phyloP scores from a whole-genome alignment of 2,329 filamentous ascomycete genomes.

The Akanthomyces uredinophilus region DNA sequence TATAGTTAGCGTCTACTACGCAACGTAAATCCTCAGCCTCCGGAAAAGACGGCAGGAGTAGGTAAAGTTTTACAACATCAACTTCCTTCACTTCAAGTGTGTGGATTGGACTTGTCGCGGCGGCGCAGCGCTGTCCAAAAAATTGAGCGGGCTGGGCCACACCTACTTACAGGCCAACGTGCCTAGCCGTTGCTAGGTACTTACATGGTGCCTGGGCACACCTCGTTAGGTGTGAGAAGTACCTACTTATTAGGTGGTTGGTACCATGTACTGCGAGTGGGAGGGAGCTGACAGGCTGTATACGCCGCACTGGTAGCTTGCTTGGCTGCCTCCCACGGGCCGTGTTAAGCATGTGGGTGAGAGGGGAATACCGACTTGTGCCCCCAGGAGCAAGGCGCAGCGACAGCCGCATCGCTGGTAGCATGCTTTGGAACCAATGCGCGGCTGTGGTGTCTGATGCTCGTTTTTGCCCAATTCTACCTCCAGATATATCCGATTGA shows the following conservation, averaged over 20 bases:
- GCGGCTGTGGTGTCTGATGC: background rate
- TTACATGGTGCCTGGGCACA: no score
- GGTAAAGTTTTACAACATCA: background rate
- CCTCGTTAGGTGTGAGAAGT: no score
- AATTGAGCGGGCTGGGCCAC: no score
- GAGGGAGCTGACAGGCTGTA: no score
- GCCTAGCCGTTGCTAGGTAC: no score
- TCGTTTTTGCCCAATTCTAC: background rate
- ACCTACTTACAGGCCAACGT: no score
- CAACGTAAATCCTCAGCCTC: background rate
- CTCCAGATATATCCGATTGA: background rate
- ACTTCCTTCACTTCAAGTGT: background rate
- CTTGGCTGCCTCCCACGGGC: constrained; percentile 1
- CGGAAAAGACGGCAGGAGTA: background rate
- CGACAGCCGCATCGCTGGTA: background rate
- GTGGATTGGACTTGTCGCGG: background rate
- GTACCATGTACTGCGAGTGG: background rate
- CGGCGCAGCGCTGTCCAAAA: background rate
- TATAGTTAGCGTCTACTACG: background rate
- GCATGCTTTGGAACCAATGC: no score
- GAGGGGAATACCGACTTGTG: no score
- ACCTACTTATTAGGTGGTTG: background rate
- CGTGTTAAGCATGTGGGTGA: background rate
- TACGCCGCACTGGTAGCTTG: background rate
- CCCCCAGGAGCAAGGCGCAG: background rate